Evolutionary conservation across 192 early-diverging fungal genomes (phyloP).

Genomic region (Podila clonocystis): DNA sequence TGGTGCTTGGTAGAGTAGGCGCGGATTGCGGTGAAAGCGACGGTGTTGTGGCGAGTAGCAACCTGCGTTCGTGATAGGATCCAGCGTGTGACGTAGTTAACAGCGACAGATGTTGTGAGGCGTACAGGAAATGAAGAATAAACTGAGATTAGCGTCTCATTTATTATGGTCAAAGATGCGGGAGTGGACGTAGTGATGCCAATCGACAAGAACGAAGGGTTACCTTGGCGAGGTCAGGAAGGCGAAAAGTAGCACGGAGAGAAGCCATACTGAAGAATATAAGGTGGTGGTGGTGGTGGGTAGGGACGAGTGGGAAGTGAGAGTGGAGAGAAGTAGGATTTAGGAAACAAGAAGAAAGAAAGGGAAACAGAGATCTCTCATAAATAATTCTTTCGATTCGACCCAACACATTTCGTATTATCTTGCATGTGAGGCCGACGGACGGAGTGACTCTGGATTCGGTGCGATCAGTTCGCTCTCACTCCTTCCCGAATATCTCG

Average conservation of each 20-base stretch:
- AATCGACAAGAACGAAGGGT: background rate
- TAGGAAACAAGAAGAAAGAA: slow-evolving; percentile 4
- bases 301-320: background rate
- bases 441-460: slow-evolving; percentile 10
- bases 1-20: slow-evolving; percentile 55
- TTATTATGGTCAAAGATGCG: background rate
- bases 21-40: slow-evolving; percentile 32
- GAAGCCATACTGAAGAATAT: slow-evolving; percentile 14
- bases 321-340: background rate
- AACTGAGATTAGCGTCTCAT: background rate
- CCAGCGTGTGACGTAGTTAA: too few species aligned
- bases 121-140: background rate
- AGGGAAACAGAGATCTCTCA: background rate
- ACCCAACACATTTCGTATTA: too few species aligned
- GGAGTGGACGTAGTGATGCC: background rate
- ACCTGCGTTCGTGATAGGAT: background rate
- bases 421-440: background rate
- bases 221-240: slow-evolving; percentile 36
- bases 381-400: too few species aligned
- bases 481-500: background rate
- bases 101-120: background rate
- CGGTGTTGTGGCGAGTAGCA: slow-evolving; percentile 40
- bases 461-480: slow-evolving; percentile 5
- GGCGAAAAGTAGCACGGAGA: slow-evolving; percentile 23
- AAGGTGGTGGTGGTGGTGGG: background rate